phyloP scores from a whole-genome alignment of 2,329 filamentous ascomycete species.

The Leptographium lundbergii region DNA sequence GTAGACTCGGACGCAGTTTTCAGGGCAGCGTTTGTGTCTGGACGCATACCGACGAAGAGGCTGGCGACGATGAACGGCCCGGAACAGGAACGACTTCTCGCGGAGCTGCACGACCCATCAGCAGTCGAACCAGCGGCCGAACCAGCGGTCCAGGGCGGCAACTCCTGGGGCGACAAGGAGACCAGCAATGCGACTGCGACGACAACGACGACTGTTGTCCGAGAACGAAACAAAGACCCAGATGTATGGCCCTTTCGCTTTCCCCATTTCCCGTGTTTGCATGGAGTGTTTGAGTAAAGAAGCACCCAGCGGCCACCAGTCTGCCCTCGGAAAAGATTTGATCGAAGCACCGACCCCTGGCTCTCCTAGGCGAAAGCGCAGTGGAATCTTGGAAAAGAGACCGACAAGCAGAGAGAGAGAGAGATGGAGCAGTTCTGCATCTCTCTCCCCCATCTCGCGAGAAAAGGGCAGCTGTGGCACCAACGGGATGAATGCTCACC shows the following conservation, averaged over 20 bases:
- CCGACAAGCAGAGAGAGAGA: neutral
- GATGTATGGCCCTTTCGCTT: constrained; percentile 6
- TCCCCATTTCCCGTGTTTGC: neutral
- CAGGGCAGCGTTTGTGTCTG: constrained; percentile 17
- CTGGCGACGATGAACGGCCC: constrained; percentile 2
- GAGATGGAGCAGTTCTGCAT: neutral
- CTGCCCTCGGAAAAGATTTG: neutral
- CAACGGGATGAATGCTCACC: neutral
- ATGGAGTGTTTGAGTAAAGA: neutral
- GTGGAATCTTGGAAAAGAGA: neutral
- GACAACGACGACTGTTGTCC: neutral
- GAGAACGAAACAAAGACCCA: constrained; percentile 1
- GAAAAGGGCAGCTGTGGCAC: neutral
- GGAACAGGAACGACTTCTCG: neutral
- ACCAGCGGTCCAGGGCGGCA: neutral
- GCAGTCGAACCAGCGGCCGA: neutral
- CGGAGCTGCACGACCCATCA: neutral
- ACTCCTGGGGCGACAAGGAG: neutral
- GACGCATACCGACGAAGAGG: constrained; percentile 12
- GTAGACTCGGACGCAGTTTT: constrained; percentile 14
- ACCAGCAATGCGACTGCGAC: neutral
- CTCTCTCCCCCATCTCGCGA: neutral
- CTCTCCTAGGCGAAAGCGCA: neutral
- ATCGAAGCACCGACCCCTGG: neutral
- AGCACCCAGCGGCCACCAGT: neutral